Evolutionary conservation across 1,284 basidiomycete genomes (phyloP).

Genomic region (Sphaerobolus stellatus): DNA sequence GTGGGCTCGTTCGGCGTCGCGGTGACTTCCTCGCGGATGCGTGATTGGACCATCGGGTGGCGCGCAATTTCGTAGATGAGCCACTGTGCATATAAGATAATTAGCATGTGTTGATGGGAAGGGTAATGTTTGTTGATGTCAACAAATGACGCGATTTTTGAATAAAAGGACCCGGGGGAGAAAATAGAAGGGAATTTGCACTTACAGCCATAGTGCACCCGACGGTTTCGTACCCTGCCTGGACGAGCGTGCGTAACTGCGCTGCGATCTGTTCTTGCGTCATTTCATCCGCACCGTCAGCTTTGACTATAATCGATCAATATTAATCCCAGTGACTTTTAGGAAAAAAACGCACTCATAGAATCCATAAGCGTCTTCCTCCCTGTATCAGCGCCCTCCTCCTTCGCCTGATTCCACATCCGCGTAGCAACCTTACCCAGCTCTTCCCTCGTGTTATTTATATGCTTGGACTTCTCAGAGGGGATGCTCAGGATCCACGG

Average conservation of each 20-base stretch:
- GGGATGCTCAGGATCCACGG: slow-evolving; percentile 49
- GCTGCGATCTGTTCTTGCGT: slow-evolving; percentile 51
- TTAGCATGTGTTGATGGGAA: too few species aligned
- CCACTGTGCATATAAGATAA: too few species aligned
- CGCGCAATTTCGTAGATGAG: slow-evolving; percentile 54
- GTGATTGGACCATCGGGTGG: slow-evolving; percentile 44
- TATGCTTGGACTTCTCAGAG: slow-evolving; percentile 57
- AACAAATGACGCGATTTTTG: too few species aligned
- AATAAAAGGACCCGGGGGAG: too few species aligned
- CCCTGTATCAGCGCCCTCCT: slow-evolving; percentile 39
- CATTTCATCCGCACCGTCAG: slow-evolving; percentile 38
- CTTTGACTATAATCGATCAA: slow-evolving; percentile 40
- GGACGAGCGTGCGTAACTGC: slow-evolving; percentile 60
- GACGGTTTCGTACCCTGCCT: slow-evolving; percentile 63
- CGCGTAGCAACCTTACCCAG: slow-evolving; percentile 48
- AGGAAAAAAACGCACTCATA: slow-evolving; percentile 41
- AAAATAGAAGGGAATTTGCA: too few species aligned
- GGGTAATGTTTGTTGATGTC: too few species aligned
- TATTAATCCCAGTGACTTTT: slow-evolving; percentile 4
- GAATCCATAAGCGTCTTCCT: slow-evolving; percentile 46
- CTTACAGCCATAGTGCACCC: slow-evolving; percentile 53
- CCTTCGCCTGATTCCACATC: slow-evolving; percentile 54
- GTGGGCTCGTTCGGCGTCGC: slow-evolving; percentile 40
- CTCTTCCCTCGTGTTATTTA: slow-evolving; percentile 47
- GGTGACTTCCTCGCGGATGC: slow-evolving; percentile 50